A percentile compares a stretch with the other conserved stretches of the same genome.
phyloP scores from a whole-genome alignment of 2,329 filamentous ascomycete species.

The Metarhizium album region DNA sequence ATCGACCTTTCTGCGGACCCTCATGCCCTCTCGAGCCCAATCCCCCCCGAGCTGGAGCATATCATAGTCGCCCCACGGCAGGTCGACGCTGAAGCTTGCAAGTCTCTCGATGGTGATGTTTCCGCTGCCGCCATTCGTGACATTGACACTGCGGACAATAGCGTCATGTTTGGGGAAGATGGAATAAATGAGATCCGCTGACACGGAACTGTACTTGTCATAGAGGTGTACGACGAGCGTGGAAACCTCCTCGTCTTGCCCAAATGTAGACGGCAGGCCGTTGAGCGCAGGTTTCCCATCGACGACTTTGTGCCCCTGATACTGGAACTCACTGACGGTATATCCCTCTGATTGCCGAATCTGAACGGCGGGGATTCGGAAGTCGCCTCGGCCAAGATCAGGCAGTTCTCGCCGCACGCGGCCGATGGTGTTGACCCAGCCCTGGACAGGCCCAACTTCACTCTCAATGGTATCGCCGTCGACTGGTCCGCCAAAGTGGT shows the following conservation, averaged over 20 bases:
- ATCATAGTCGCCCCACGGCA: slow-evolving; percentile 48
- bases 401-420: slow-evolving; percentile 51
- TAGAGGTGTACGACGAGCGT: slow-evolving; percentile 47
- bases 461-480: slow-evolving; percentile 36
- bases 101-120: slow-evolving; percentile 44
- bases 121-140: slow-evolving; percentile 46
- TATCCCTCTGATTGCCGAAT: slow-evolving; percentile 48
- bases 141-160: slow-evolving; percentile 47
- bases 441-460: slow-evolving; percentile 26
- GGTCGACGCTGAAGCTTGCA: slow-evolving; percentile 50
- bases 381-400: slow-evolving; percentile 52
- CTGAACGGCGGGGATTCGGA: slow-evolving; percentile 48
- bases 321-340: slow-evolving; percentile 47
- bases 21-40: slow-evolving; percentile 48
- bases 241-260: slow-evolving; percentile 41
- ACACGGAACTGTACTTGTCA: slow-evolving; percentile 47
- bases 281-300: slow-evolving; percentile 45
- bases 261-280: slow-evolving; percentile 50
- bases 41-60: slow-evolving; percentile 53
- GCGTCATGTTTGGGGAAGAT: slow-evolving; percentile 52
- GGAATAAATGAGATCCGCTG: slow-evolving; percentile 50
- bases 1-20: slow-evolving; percentile 42
- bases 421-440: slow-evolving; percentile 42
- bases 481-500: slow-evolving; percentile 49
- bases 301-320: slow-evolving; percentile 44